phyloP scores from a whole-genome alignment of 2,329 filamentous ascomycete genomes.

The Domatiomyces catenatus region DNA sequence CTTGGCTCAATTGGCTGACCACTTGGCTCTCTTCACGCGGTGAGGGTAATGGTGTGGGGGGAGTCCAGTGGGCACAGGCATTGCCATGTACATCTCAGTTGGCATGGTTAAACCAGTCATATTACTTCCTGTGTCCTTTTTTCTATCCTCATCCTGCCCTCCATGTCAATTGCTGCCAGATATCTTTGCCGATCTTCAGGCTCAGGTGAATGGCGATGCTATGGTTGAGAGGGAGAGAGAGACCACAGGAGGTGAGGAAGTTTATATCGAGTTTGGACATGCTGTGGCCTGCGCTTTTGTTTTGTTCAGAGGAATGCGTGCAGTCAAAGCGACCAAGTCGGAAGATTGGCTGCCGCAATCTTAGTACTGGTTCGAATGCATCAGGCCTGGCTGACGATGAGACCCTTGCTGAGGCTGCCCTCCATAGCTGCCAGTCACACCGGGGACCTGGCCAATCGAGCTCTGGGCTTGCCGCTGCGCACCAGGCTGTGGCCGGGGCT shows the following conservation, averaged over 20 bases:
- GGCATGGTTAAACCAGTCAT: too few species aligned
- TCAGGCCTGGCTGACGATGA: not conserved
- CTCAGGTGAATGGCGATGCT: too few species aligned
- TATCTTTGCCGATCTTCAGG: too few species aligned
- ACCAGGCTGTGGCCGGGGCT: conserved; percentile 6
- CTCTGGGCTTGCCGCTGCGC: not conserved
- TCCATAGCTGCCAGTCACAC: not conserved
- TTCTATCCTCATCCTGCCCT: too few species aligned
- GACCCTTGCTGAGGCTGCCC: not conserved
- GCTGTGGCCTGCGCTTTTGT: not conserved
- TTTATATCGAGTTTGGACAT: not conserved
- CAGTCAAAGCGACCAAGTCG: not conserved
- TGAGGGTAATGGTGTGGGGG: too few species aligned
- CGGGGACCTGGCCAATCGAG: not conserved
- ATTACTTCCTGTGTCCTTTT: too few species aligned
- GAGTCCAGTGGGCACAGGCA: too few species aligned
- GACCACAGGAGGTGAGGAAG: too few species aligned
- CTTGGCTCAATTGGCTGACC: not conserved
- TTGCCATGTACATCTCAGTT: too few species aligned
- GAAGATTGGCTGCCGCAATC: not conserved
- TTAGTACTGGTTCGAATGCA: not conserved
- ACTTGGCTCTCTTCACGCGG: not conserved
- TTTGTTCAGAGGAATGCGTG: not conserved
- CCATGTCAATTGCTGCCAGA: too few species aligned
- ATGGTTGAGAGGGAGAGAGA: too few species aligned